Percentiles rank a stretch among this genome's conserved stretches.
phyloP scores from a whole-genome alignment of 306 rosid species.

The Lotus japonicus region DNA sequence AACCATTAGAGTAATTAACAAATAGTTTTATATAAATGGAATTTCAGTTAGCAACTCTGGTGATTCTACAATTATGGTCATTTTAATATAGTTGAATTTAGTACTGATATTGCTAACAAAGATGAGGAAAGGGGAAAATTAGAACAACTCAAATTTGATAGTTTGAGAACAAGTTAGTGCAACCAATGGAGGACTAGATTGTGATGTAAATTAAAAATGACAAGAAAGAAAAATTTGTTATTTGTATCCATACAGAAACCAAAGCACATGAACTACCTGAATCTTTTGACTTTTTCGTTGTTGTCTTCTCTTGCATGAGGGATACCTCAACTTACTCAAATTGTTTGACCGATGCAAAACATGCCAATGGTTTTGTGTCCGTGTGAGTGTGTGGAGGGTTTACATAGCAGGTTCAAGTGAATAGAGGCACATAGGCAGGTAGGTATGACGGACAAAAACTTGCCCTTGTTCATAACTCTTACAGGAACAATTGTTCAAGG shows the following conservation, averaged over 20 bases:
- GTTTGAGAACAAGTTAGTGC: neutral
- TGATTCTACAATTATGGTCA: neutral
- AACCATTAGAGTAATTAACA: too few relatives aligned
- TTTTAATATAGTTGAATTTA: neutral
- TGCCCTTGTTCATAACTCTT: neutral
- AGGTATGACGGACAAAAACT: neutral
- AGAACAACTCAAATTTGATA: neutral
- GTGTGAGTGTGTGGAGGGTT: neutral
- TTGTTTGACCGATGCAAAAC: neutral
- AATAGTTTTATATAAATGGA: too few relatives aligned
- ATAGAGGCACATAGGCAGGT: neutral
- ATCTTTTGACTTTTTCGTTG: neutral
- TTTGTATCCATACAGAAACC: neutral
- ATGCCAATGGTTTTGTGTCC: neutral
- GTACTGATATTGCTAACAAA: neutral
- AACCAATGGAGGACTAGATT: slow-evolving; percentile 2
- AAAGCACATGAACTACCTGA: neutral
- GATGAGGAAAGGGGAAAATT: neutral
- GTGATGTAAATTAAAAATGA: neutral
- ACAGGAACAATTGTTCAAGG: neutral
- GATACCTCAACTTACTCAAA: neutral
- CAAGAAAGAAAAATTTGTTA: neutral
- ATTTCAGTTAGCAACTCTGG: too few relatives aligned
- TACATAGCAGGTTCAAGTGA: neutral
- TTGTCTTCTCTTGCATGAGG: neutral